Evolutionary conservation across 345 rosid species (phyloP).

Genomic region (Microthlaspi erraticum): DNA sequence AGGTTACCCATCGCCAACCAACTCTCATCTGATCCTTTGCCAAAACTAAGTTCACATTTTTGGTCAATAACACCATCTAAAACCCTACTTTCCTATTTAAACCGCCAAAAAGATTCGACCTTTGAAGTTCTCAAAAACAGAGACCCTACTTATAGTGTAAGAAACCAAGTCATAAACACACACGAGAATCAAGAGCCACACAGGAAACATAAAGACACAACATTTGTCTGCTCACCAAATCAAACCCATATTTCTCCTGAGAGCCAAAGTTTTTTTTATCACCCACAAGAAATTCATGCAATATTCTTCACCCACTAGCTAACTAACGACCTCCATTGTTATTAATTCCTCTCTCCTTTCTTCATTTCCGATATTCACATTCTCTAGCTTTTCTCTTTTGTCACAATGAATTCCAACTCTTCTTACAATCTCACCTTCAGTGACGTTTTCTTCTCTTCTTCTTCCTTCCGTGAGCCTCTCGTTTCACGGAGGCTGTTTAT

Average conservation of each 20-base stretch:
- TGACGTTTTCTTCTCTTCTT: slow-evolving; percentile 62
- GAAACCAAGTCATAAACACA: slow-evolving; percentile 14
- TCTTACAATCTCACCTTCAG: slow-evolving; percentile 56
- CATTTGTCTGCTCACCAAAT: slow-evolving; percentile 87
- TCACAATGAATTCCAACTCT: slow-evolving; percentile 44
- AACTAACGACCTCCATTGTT: slow-evolving; percentile 32
- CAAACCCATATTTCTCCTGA: slow-evolving; percentile 54
- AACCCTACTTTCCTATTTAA: slow-evolving; percentile 1
- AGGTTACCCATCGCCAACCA: slow-evolving; percentile 79
- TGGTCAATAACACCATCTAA: slow-evolving; percentile 41
- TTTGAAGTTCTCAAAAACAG: slow-evolving; percentile 9
- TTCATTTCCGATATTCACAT: slow-evolving; percentile 38
- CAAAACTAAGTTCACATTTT: slow-evolving; percentile 18
- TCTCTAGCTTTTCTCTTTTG: slow-evolving; percentile 19
- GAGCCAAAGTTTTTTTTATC: slow-evolving; percentile 43
- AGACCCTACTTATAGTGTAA: slow-evolving; percentile 25
- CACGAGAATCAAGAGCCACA: slow-evolving; percentile 28
- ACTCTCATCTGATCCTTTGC: slow-evolving; percentile 46
- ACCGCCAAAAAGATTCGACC: slow-evolving; percentile 18
- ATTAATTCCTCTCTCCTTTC: slow-evolving; percentile 34
- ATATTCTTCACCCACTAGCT: slow-evolving; percentile 47
- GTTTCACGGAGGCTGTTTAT: slow-evolving; percentile 54
- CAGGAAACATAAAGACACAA: slow-evolving; percentile 33
- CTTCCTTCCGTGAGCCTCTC: slow-evolving; percentile 54
- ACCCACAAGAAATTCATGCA: slow-evolving; percentile 43